A percentile compares a stretch with the other conserved stretches of the same genome.
phyloP scores from a whole-genome alignment of 1,284 basidiomycete species.

The Pisolithus thermaeus region DNA sequence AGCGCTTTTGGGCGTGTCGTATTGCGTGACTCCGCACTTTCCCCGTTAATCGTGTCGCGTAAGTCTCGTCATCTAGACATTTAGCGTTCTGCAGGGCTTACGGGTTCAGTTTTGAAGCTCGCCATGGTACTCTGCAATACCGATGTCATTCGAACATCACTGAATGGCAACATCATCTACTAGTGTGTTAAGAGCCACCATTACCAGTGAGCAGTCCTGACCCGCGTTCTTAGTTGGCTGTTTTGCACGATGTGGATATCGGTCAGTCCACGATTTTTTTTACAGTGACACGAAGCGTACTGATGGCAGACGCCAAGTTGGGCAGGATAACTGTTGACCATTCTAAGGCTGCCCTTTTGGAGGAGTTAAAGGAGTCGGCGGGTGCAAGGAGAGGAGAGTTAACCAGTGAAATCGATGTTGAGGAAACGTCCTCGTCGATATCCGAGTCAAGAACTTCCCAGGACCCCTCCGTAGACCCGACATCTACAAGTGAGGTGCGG shows the following conservation, averaged over 20 bases:
- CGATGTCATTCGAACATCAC: constrained; percentile 8
- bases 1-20: constrained; percentile 7
- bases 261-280: constrained; percentile 6
- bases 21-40: constrained; percentile 12
- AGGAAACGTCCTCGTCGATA: neutral
- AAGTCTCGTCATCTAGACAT: neutral
- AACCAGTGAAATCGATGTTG: neutral
- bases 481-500: too few relatives aligned
- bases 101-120: constrained; percentile 10
- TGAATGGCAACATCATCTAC: constrained; percentile 15
- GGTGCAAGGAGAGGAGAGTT: neutral
- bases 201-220: neutral
- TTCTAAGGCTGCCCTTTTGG: constrained; percentile 1
- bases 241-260: constrained; percentile 15
- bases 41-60: constrained; percentile 10
- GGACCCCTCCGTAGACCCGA: too few relatives aligned
- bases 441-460: too few relatives aligned
- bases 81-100: neutral
- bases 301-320: constrained; percentile 4
- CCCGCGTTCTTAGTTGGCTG: constrained; percentile 13
- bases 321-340: constrained; percentile 14
- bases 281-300: neutral
- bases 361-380: neutral
- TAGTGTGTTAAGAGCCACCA: constrained; percentile 9
- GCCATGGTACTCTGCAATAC: constrained; percentile 17